A percentile compares a stretch with the other conserved stretches of the same genome.
These are phyloP conservation scores for Clarireedia monteithiana DNA, from an alignment of 2,329 filamentous ascomycete species.

Conservation along the genomic window DNA sequence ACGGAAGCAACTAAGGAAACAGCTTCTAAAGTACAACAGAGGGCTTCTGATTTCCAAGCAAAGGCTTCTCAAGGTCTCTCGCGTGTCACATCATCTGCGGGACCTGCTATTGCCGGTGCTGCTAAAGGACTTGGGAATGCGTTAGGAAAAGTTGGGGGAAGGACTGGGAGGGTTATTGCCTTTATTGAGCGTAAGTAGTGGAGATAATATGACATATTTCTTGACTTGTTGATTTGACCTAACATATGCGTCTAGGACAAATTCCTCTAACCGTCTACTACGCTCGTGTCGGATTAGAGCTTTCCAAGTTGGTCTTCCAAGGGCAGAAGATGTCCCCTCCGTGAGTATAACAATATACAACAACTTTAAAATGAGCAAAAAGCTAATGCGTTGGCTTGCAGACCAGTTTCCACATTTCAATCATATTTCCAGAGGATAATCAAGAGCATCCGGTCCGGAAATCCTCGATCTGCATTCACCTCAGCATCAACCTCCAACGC, in stretches of 20 bases:
- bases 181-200: slow-evolving; percentile 75
- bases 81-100: slow-evolving; percentile 71
- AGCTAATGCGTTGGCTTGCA: slow-evolving; percentile 31
- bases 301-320: slow-evolving; percentile 79
- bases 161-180: slow-evolving; percentile 68
- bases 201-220: slow-evolving; percentile 1
- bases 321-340: slow-evolving; percentile 89
- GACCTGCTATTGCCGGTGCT: slow-evolving; percentile 66
- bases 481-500: slow-evolving; percentile 35
- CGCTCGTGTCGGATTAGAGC: slow-evolving; percentile 78
- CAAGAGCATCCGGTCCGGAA: slow-evolving; percentile 52
- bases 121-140: slow-evolving; percentile 59
- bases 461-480: slow-evolving; percentile 54
- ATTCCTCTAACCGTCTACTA: slow-evolving; percentile 88
- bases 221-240: slow-evolving; percentile 15
- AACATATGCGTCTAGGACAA: slow-evolving; percentile 50
- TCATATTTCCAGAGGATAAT: slow-evolving; percentile 71
- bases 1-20: slow-evolving; percentile 37
- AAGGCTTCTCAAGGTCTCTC: slow-evolving; percentile 80
- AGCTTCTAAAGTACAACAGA: slow-evolving; percentile 35
- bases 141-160: slow-evolving; percentile 71
- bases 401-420: slow-evolving; percentile 75
- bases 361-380: not conserved
- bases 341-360: slow-evolving; percentile 50
- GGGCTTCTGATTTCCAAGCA: slow-evolving; percentile 39